Evolutionary conservation across 1,284 basidiomycete species (phyloP).

Genomic region (Leccinum griseonigrum): DNA sequence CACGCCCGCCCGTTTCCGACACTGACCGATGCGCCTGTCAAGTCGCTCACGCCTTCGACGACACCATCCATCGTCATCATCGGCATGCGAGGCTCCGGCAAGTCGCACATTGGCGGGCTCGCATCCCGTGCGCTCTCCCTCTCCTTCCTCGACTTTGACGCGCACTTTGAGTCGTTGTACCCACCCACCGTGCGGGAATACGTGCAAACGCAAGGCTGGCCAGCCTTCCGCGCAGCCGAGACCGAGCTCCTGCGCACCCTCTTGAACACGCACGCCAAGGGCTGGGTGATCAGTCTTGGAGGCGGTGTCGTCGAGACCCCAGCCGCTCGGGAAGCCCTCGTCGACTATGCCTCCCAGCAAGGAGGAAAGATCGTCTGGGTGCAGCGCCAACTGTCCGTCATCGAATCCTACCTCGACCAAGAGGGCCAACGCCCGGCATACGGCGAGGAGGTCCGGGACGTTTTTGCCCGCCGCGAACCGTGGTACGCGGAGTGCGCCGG

Average conservation of each 20-base stretch:
- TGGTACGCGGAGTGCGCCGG: conserved; percentile 88
- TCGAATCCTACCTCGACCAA: conserved; percentile 74
- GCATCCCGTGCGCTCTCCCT: conserved; percentile 76
- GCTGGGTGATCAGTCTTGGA: conserved; percentile 87
- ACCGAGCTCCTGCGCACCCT: conserved; percentile 59
- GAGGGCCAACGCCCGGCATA: conserved; percentile 84
- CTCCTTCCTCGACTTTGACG: conserved; percentile 84
- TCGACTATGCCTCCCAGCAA: conserved; percentile 55
- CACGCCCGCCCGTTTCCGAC: conserved; percentile 38
- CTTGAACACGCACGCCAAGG: conserved; percentile 52
- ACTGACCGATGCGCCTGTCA: conserved; percentile 35
- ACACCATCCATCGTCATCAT: conserved; percentile 68
- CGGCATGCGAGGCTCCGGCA: conserved; percentile 97
- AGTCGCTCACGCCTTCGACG: conserved; percentile 17
- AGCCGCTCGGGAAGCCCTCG: conserved; percentile 68
- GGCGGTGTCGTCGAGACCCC: conserved; percentile 93
- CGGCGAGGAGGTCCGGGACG: conserved; percentile 81
- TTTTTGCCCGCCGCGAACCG: conserved; percentile 80
- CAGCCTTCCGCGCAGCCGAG: conserved; percentile 70
- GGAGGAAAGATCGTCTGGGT: conserved; percentile 70
- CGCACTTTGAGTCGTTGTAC: conserved; percentile 69
- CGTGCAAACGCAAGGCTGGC: conserved; percentile 78
- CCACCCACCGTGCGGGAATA: conserved; percentile 70
- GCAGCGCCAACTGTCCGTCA: conserved; percentile 66
- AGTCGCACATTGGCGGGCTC: conserved; percentile 84